phyloP scores from a whole-genome alignment of 2,329 filamentous ascomycete species.

The Nemania sp. region DNA sequence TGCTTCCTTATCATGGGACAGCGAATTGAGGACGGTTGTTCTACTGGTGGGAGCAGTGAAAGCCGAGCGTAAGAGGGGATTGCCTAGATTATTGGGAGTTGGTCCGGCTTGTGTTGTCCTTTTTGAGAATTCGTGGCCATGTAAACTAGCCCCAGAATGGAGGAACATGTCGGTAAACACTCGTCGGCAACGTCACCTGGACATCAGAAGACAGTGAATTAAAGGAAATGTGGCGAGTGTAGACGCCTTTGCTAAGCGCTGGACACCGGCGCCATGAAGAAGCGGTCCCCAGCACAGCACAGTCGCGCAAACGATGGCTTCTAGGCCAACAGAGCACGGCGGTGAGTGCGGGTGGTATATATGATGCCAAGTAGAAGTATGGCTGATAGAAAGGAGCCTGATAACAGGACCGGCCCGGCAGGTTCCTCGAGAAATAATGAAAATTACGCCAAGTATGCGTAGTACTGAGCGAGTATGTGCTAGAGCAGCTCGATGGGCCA shows the following conservation, averaged over 20 bases:
- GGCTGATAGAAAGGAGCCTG: background rate
- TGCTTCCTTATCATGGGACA: constrained; percentile 23
- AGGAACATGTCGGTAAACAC: constrained; percentile 54
- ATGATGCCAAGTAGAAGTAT: constrained; percentile 2
- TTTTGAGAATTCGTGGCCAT: constrained; percentile 61
- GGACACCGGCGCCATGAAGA: constrained; percentile 4
- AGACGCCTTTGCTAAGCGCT: constrained; percentile 7
- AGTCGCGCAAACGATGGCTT: background rate
- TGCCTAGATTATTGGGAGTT: constrained; percentile 34
- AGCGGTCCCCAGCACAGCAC: background rate
- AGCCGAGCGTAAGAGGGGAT: constrained; percentile 36
- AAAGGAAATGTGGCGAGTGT: constrained; percentile 2
- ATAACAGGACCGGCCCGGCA: constrained; percentile 1
- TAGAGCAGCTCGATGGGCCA: constrained; percentile 4
- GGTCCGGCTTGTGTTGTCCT: constrained; percentile 41
- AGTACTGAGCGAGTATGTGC: background rate
- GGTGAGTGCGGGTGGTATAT: background rate
- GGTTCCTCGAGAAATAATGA: background rate
- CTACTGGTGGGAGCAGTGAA: constrained; percentile 34
- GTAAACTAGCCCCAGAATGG: constrained; percentile 61
- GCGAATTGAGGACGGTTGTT: constrained; percentile 28
- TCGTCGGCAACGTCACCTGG: constrained; percentile 23
- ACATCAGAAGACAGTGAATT: background rate
- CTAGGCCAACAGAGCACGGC: constrained; percentile 3
- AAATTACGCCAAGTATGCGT: constrained; percentile 9